Base-by-base conservation (phyloP, 2,329 filamentous ascomycete species). In the Rhinocladiella mackenziei region DNA sequence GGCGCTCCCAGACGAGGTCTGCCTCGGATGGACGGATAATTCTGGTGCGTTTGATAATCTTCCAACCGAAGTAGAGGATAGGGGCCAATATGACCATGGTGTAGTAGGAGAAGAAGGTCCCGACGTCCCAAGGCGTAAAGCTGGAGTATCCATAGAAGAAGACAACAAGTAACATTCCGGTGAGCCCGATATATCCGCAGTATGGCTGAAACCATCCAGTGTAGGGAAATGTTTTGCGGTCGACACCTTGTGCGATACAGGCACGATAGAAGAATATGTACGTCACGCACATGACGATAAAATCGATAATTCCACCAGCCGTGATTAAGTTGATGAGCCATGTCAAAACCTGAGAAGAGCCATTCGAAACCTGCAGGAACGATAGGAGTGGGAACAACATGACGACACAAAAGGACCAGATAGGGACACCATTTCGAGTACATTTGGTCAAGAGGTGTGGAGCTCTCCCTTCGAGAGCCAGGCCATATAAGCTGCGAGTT, bases 91-190 rank as follows among this genome's bases (percentile, higher is more conserved):
- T 34, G 15, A 47, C 43, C 48, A 47, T 51, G 34, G 39, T 49
- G 42, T 52, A 52, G 34, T 33, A 43, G 14, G 85, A 85, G 30
- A 89, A 66, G 61, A 89, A 89, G 11, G 73, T 75, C 5, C 77
- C 72, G 0, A 80, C 60, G 41, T 76, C 71, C 83, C 81, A 88
- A 0, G 81, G 79, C 38, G 86, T 60, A 57, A 89, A 89, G 0
- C 86, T 81, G 0, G 78, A 74, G 52, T 87, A 89, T 0, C 84
- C 84, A 10, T 81, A 80, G 4, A 86, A 77, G 54, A 86, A 77
- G 0, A 79, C 75, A 75, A 89, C 84, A 42, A 83, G 62, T 28
- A 76, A 74, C 5, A 80, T 84, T 36, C 76, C 78, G 1, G 69
- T 34, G 10, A 52, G 31, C 7, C 35, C 54, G 29, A 56, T 47